Percentiles rank a stretch among this genome's conserved stretches.
Evolutionary conservation across 179 eudicot genomes (phyloP).

Genomic region (Actinidia chinensis): DNA sequence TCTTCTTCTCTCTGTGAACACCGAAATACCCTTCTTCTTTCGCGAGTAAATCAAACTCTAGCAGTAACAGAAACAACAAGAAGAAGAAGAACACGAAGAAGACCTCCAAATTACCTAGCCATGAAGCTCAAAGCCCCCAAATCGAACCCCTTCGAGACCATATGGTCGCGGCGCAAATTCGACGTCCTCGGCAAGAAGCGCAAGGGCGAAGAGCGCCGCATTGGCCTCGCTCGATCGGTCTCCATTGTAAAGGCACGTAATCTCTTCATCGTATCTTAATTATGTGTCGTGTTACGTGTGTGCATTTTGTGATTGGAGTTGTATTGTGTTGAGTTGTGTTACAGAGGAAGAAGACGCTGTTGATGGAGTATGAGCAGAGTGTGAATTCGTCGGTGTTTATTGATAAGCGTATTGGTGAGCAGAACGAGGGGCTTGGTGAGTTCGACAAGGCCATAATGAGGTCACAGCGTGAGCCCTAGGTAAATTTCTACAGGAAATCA

Average conservation of each 20-base stretch:
- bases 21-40: too few species aligned
- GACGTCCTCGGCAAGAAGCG: constrained; percentile 80
- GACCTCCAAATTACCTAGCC: constrained; percentile 38
- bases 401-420: constrained; percentile 90
- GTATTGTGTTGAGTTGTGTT: constrained; percentile 16
- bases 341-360: constrained; percentile 83
- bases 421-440: constrained; percentile 68
- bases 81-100: constrained; percentile 47
- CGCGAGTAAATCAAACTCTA: too few species aligned
- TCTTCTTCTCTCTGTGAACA: too few species aligned
- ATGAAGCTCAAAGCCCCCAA: constrained; percentile 57
- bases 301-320: constrained; percentile 9
- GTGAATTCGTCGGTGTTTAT: constrained; percentile 73
- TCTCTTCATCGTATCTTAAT: background rate
- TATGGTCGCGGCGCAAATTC: constrained; percentile 87
- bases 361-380: constrained; percentile 83
- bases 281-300: background rate
- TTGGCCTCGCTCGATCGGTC: constrained; percentile 74
- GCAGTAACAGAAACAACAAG: background rate
- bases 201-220: constrained; percentile 76
- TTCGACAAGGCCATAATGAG: constrained; percentile 86
- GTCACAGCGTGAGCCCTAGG: constrained; percentile 88
- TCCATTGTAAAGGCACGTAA: constrained; percentile 65
- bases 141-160: constrained; percentile 77
- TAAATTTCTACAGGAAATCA: constrained; percentile 6